A percentile compares a stretch with the other conserved stretches of the same genome.
These are phyloP conservation scores for Streptanthus diversifolius DNA, from an alignment of 345 rosid genomes.

Conservation along the genomic window DNA sequence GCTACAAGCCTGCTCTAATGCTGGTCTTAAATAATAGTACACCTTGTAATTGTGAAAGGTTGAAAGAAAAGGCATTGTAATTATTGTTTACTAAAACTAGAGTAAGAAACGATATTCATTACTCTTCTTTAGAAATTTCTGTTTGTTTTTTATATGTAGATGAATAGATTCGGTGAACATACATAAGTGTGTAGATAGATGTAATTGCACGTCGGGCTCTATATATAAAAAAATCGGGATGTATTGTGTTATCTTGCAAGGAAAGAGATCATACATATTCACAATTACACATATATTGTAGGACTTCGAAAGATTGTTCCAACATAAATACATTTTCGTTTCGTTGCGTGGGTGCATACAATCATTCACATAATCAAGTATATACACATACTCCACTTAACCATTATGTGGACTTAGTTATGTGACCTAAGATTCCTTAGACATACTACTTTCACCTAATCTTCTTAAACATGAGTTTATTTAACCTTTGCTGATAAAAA, in stretches of 20 bases:
- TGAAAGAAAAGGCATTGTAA: not conserved
- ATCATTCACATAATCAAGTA: constrained; percentile 2
- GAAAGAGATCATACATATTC: not conserved
- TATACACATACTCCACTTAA: not conserved
- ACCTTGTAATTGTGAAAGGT: not conserved
- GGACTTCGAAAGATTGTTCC: too few species aligned
- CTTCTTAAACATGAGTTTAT: not conserved
- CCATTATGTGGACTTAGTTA: not conserved
- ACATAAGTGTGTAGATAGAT: not conserved
- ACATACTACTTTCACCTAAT: not conserved
- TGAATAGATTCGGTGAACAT: constrained; percentile 1
- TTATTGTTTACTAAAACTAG: constrained; percentile 19
- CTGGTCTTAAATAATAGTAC: not conserved
- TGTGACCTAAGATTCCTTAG: not conserved
- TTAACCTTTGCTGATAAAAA: not conserved
- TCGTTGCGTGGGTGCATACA: constrained; percentile 6
- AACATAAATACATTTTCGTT: not conserved
- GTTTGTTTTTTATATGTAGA: constrained; percentile 4
- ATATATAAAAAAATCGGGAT: not conserved
- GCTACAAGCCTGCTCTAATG: not conserved
- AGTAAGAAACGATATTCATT: not conserved
- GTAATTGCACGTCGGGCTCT: not conserved
- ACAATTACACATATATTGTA: not conserved
- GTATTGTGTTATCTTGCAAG: not conserved
- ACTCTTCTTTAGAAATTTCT: not conserved